phyloP scores from a whole-genome alignment of 306 rosid species.

The Castanopsis chinensis region DNA sequence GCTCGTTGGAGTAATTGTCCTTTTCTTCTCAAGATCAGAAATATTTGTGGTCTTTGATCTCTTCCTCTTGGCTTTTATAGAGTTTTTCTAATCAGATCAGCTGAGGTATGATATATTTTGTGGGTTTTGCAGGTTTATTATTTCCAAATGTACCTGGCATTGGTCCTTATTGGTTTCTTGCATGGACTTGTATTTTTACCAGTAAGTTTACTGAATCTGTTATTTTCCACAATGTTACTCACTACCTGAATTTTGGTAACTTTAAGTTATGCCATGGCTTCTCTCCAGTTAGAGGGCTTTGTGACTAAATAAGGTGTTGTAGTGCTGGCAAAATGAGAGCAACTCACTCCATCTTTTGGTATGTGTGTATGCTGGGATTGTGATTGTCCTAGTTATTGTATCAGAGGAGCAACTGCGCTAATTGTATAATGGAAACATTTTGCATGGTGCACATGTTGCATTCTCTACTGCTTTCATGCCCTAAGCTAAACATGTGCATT shows the following conservation, averaged over 20 bases:
- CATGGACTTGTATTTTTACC: slow-evolving; percentile 96
- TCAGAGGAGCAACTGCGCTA: not conserved
- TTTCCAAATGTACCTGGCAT: slow-evolving; percentile 93
- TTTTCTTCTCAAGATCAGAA: slow-evolving; percentile 85
- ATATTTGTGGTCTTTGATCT: slow-evolving; percentile 78
- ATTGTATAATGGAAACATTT: not conserved
- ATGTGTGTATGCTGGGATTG: not conserved
- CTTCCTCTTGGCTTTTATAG: slow-evolving; percentile 13
- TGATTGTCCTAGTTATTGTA: not conserved
- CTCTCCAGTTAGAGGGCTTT: not conserved
- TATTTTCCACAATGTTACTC: not conserved
- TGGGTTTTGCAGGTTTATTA: slow-evolving; percentile 77
- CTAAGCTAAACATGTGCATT: not conserved
- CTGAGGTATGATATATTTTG: slow-evolving; percentile 20
- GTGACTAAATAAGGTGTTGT: too few species aligned
- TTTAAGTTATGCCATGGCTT: not conserved
- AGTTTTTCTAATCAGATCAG: slow-evolving; percentile 16
- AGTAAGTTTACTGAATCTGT: slow-evolving; percentile 52
- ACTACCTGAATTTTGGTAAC: not conserved
- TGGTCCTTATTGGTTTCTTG: slow-evolving; percentile 92
- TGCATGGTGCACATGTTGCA: not conserved
- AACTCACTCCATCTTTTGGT: not conserved
- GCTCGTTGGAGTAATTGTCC: slow-evolving; percentile 91
- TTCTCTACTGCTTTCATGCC: not conserved
- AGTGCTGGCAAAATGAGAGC: not conserved